Evolutionary conservation across 2,329 filamentous ascomycete genomes (phyloP).

Genomic region (Xylariaceae sp.): DNA sequence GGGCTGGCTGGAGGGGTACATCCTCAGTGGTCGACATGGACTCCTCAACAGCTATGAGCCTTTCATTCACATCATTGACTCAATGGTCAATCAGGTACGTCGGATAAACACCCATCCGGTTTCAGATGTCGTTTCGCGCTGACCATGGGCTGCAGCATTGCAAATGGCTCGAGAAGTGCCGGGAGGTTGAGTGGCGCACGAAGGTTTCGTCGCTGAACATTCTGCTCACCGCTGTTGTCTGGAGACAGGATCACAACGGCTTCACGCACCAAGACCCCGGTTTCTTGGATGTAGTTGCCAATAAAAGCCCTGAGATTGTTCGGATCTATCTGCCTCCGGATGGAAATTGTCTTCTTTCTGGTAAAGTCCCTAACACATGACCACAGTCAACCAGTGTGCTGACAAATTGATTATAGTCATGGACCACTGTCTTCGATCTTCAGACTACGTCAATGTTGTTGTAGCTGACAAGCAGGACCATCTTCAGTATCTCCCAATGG

Average conservation of each 20-base stretch:
- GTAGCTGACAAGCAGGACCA: slow-evolving; percentile 80
- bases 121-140: too few species aligned
- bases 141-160: slow-evolving; percentile 53
- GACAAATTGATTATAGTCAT: slow-evolving; percentile 44
- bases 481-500: slow-evolving; percentile 72
- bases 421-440: slow-evolving; percentile 70
- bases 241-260: slow-evolving; percentile 81
- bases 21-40: slow-evolving; percentile 72
- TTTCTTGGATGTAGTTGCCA: slow-evolving; percentile 75
- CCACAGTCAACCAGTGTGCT: background rate
- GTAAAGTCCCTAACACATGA: slow-evolving; percentile 3
- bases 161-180: slow-evolving; percentile 80
- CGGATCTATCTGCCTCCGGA: slow-evolving; percentile 80
- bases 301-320: slow-evolving; percentile 77
- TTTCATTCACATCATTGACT: slow-evolving; percentile 80
- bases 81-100: slow-evolving; percentile 72
- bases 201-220: slow-evolving; percentile 77
- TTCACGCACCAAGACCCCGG: slow-evolving; percentile 81
- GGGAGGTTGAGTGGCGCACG: slow-evolving; percentile 75
- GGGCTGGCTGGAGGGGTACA: slow-evolving; percentile 77
- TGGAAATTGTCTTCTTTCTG: slow-evolving; percentile 71
- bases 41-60: slow-evolving; percentile 79
- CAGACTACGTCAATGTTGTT: slow-evolving; percentile 79
- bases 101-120: too few species aligned
- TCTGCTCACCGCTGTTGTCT: slow-evolving; percentile 73